Evolutionary conservation across 768 basidiomycete genomes (phyloP).

Genomic region (Amanita rubescens): DNA sequence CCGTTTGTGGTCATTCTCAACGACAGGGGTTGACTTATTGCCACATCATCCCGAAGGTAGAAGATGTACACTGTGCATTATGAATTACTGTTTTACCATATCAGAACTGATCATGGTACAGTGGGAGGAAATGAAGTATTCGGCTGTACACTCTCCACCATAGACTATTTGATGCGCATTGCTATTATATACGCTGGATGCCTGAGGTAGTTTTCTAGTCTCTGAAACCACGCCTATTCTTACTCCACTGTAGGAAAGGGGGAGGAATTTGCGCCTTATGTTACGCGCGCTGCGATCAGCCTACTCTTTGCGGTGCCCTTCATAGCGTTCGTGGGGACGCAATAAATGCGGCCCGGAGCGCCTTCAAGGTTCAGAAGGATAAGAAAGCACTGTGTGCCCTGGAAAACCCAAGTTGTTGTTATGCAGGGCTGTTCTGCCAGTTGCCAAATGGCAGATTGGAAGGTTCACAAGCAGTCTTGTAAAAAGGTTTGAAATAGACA

Average conservation of each 20-base stretch:
- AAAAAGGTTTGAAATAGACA: too few relatives aligned
- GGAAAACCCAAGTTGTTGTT: conserved; percentile 19
- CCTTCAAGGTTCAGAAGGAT: conserved; percentile 1
- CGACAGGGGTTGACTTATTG: not conserved
- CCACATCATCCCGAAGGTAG: conserved; percentile 1
- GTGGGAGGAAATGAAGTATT: conserved; percentile 11
- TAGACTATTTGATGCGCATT: conserved; percentile 6
- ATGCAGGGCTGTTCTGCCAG: conserved; percentile 24
- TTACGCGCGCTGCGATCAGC: conserved; percentile 42
- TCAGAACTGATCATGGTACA: conserved; percentile 12
- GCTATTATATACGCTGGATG: conserved; percentile 11
- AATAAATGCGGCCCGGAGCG: not conserved
- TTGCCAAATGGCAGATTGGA: conserved; percentile 33
- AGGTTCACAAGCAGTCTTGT: conserved; percentile 8
- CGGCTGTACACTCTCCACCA: conserved; percentile 8
- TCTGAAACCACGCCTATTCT: not conserved
- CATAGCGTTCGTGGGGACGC: conserved; percentile 16
- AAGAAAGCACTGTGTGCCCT: conserved; percentile 18
- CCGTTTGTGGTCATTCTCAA: conserved; percentile 8
- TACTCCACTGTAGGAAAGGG: conserved; percentile 13
- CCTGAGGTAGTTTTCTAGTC: conserved; percentile 8
- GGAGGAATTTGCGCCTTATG: conserved; percentile 33
- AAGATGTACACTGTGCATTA: conserved; percentile 6
- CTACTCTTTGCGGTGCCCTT: conserved; percentile 49
- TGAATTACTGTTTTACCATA: conserved; percentile 4